phyloP scores from a whole-genome alignment of 176 grass and related monocot species.

The Poa annua region DNA sequence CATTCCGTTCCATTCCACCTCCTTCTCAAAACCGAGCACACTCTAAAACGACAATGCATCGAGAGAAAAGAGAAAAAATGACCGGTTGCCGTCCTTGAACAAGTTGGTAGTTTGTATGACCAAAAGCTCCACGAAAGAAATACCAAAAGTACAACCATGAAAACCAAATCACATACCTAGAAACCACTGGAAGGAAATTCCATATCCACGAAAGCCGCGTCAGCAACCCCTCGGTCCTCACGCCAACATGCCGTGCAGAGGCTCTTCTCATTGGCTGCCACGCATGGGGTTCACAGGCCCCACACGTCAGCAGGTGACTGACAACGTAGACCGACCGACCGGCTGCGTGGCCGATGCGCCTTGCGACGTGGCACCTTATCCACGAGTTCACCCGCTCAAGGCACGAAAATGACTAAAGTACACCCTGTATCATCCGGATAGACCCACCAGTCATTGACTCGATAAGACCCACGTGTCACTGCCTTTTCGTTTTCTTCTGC shows the following conservation, averaged over 20 bases:
- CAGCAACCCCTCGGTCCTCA: neutral
- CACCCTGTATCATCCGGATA: neutral
- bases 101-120: neutral
- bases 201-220: slow-evolving; percentile 13
- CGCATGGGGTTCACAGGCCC: neutral
- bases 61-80: neutral
- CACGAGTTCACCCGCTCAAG: neutral
- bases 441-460: slow-evolving; percentile 17
- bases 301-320: neutral
- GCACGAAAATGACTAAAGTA: neutral
- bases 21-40: too few relatives aligned
- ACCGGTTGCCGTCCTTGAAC: neutral
- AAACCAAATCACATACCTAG: too few relatives aligned
- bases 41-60: neutral
- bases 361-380: slow-evolving; percentile 36
- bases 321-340: neutral
- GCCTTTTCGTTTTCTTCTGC: neutral
- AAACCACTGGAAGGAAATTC: neutral
- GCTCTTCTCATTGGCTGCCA: neutral
- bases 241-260: neutral
- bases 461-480: neutral
- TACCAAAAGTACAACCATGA: neutral
- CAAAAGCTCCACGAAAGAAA: neutral
- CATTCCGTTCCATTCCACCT: too few relatives aligned
- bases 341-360: slow-evolving; percentile 2